Base-by-base conservation (phyloP, 345 rosid species). In the Eucalyptus erythrocorys region DNA sequence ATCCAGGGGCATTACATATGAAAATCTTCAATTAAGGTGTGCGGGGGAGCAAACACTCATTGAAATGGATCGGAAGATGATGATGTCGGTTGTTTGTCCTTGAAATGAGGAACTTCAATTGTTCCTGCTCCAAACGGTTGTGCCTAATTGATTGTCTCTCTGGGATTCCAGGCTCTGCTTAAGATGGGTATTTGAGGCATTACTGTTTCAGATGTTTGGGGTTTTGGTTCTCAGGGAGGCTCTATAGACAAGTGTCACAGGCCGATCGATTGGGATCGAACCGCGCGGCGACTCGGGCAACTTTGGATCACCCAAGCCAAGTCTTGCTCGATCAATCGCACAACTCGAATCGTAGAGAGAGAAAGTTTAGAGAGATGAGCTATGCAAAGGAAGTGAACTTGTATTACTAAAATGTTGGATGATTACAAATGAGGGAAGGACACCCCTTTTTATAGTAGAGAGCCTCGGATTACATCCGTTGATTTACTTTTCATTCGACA, bases 221-320 rank as follows among this genome's bases (percentile, higher is more conserved):
- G 98, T 45, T 96, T 95, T 90, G 97, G 98, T 91, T 94, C 97
- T 88, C 95, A 96, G 92, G 98, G 99, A 53, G 97, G 98, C 84
- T 97, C 96, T 61, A 92, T 93, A 6, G 98, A 97, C 92, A 94
- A n/a, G n/a, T n/a, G n/a, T n/a, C n/a, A n/a, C n/a, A n/a, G n/a
- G n/a, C n/a, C n/a, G n/a, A n/a, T n/a, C n/a, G n/a, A n/a, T n/a
- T n/a, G n/a, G n/a, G n/a, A n/a, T n/a, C n/a, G n/a, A n/a, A n/a
- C n/a, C n/a, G n/a, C n/a, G n/a, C n/a, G n/a, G n/a, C n/a, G n/a
- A n/a, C n/a, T n/a, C n/a, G n/a, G n/a, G n/a, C n/a, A n/a, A n/a
- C n/a, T n/a, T n/a, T n/a, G n/a, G n/a, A n/a, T n/a, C n/a, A n/a
- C n/a, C n/a, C n/a, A n/a, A n/a, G n/a, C n/a, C n/a, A n/a, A n/a